Base-by-base conservation (phyloP, 1,139 yeast genomes). In the Blastobotrys proliferans region DNA sequence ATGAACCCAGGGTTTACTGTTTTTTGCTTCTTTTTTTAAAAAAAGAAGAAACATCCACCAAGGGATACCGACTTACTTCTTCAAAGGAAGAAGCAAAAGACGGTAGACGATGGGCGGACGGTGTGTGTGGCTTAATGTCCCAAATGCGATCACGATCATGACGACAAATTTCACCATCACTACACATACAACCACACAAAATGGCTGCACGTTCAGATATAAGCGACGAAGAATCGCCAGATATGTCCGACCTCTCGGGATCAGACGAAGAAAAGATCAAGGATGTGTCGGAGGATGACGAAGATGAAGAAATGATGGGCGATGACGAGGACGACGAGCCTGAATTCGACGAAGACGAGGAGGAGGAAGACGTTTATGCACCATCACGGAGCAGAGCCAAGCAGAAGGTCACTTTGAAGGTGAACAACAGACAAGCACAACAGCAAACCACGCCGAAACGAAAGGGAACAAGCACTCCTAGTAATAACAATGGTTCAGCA, bases 171-270 rank as follows among this genome's bases (percentile, higher is more conserved):
- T 22, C 26, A 22, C 26, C 26, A 22, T 11, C 26, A 8, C 8
- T 22, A 22, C 26, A 22, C 26, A 13, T 29, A 29, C 6, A 30
- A 30, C 3, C 17, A 32, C 4, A 18, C 9, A 32, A 22, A 19
- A 47, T 35, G 38, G 22, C 38, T 3, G 3, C 22, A 13, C 6
- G 6, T 19, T 13, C 11, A 29, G 18, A 13, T 9, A 8, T 17
- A 3, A 38, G 35, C 27, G 51, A 43, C 21, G 43, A 33, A 19
- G 51, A 51, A 14, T 45, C 52, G n/a, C 52, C 56, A n/a, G 56
- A 52, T 21, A 35, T 52, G 19, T 53, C 56, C 3, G 58, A 53
- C 8, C 30, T 40, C 17, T 50, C 54, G 4, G 47, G 45, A 16
- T 35, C 43, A 18, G 49, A 44, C 10, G 43, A 38, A 18, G 42